Base-by-base conservation (phyloP, 345 rosid species). In the Turnera subulata region DNA sequence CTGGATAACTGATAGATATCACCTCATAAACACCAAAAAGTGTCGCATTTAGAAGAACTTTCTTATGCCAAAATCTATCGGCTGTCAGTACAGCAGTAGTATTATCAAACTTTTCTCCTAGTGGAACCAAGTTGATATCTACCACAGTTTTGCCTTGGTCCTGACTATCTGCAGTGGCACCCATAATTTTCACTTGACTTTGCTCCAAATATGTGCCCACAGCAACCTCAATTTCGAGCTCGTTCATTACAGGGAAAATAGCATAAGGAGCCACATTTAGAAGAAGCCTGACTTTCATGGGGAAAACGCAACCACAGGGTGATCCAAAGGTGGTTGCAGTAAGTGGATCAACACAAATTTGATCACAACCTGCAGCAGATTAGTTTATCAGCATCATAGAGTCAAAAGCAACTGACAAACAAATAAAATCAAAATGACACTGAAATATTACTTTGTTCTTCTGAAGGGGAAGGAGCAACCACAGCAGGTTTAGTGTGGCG, bases 111-210 rank as follows among this genome's bases (percentile, higher is more conserved):
- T 88, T 90, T 58, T 94, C 99, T 59, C 96, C 99, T 50, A 94
- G 83, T 35, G 99, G 99, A 78, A 90, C 97, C 78, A 94, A 77
- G 64, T 85, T 84, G 67, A 94, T 66, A 69, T 94, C 97, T 24
- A 94, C 96, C 37, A 81, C 71, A 5, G 97, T 88, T 70, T 67
- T 82, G 53, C 87, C 97, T 65, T 94, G 97, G 70, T 94, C 81
- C 77, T 81, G 86, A 79, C 72, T 84, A 79, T 85, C 97, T 57
- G 96, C 95, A 71, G 78, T 88, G 8, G 95, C 99, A 65, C 97
- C 99, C 97, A 94, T 94, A 71, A 94, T 90, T 71, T 80, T 85
- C 46, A 94, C 99, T 76, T 94, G 99, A 73, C 99, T 90, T 70
- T 90, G 97, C 53, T 90, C 83, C 80, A 94, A 74, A 73, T 88